These are phyloP conservation scores for Malbranchea zuffiana DNA, from an alignment of 2,329 filamentous ascomycete genomes.

Conservation along the genomic window DNA sequence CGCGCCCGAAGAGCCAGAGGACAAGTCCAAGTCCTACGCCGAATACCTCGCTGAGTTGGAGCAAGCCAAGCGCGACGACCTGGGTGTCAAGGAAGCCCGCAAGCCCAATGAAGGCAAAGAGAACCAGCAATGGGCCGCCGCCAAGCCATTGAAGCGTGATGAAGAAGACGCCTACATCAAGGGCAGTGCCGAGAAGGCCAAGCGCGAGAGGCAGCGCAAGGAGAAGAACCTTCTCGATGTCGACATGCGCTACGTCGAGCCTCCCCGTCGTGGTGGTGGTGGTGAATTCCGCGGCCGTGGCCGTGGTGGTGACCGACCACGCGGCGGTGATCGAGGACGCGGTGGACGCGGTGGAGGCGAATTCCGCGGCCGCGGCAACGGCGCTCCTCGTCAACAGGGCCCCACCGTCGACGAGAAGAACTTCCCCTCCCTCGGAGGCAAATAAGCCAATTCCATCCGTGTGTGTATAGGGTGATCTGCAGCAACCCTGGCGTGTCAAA, in stretches of 20 bases:
- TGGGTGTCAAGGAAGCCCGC: conserved; percentile 60
- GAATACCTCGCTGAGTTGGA: conserved; percentile 73
- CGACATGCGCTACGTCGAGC: conserved; percentile 71
- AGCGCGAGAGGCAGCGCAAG: conserved; percentile 79
- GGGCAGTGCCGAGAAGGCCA: conserved; percentile 61
- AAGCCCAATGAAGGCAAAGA: conserved; percentile 85
- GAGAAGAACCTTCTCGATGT: conserved; percentile 83
- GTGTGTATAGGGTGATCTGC: not conserved
- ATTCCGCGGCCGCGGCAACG: conserved; percentile 34
- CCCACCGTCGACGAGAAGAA: conserved; percentile 37
- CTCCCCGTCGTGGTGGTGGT: conserved; percentile 44
- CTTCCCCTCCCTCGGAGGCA: conserved; percentile 35
- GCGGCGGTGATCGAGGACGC: conserved; percentile 28
- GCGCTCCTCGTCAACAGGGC: conserved; percentile 23
- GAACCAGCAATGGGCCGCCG: conserved; percentile 86
- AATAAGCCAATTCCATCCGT: conserved; percentile 26
- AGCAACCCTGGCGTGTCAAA: not conserved
- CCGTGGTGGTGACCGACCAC: conserved; percentile 42
- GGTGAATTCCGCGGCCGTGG: conserved; percentile 40
- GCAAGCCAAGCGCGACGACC: conserved; percentile 61
- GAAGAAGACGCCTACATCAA: conserved; percentile 65
- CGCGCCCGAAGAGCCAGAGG: conserved; percentile 50
- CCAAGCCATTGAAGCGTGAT: conserved; percentile 52
- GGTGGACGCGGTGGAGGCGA: conserved; percentile 26
- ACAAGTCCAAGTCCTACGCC: conserved; percentile 81